Evolutionary conservation across 2,329 filamentous ascomycete genomes (phyloP), one percentile per base, ranked within the genome.

Genomic region (Ceratocystis alfenasii): DNA sequence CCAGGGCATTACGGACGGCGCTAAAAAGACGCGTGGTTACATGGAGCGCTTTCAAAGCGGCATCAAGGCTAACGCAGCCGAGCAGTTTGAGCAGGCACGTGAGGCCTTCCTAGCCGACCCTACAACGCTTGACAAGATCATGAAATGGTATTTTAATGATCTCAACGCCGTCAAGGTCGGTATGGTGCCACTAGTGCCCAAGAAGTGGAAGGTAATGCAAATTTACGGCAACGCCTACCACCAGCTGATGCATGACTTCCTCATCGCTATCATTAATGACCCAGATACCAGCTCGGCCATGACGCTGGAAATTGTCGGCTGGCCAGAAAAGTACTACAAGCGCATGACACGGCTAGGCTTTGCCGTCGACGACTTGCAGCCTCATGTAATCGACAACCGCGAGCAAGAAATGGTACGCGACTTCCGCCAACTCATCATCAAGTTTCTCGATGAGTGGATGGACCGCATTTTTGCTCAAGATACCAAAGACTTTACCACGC

Each of bases 141-240:
- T 96, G 76, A 89, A 89, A 72, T 99, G 94, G 94, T 99, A 86
- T 76, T 99, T 97, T 78, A 96, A 97, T 77, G 93, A 99, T 74
- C 82, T 99, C 46, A 95, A 95, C 75, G 91, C 90, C 2, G 93
- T 96, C 73, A 91, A 93, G 75, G 82, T 95, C 69, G 93, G 94
- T 72, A 95, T 99, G 89, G 84, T 88, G 68, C 84, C 85, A 33
- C 80, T 99, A 64, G 92, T 96, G 84, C 94, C 95, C 7, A 93
- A 89, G 76, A 95, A 94, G 75, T 99, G 94, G 94, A 92, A 88
- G 73, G 96, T 99, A 61, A 88, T 92, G 77, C 87, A 88, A 74
- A 94, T 89, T 0, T 99, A 95, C 75, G 87, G 86, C 68, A 83
- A 88, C 71, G 92, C 95, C 68, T 99, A 99, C 74, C 94, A 99